phyloP scores from a whole-genome alignment of 352 stramenopile species.

The Phytophthora europaea region DNA sequence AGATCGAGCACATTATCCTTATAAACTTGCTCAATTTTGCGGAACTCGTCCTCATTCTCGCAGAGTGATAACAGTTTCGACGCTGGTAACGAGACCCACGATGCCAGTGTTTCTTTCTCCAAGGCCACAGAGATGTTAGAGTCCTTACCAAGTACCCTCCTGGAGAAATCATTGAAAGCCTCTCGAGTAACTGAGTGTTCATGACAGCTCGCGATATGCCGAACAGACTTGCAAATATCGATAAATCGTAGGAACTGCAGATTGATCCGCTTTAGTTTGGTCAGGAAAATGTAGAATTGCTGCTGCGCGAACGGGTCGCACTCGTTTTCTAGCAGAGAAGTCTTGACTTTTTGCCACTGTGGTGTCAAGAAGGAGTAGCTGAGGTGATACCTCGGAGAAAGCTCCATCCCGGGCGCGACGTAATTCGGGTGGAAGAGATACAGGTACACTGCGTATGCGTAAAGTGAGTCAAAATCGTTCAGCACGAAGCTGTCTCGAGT shows the following conservation, averaged over 20 bases:
- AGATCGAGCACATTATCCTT: conserved; percentile 82
- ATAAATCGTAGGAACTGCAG: conserved; percentile 69
- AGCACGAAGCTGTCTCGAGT: conserved; percentile 74
- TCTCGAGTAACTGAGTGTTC: conserved; percentile 55
- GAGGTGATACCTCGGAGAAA: conserved; percentile 63
- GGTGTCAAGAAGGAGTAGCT: conserved; percentile 65
- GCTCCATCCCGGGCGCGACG: conserved; percentile 49
- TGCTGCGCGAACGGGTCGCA: conserved; percentile 79
- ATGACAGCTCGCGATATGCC: conserved; percentile 65
- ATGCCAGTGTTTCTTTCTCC: conserved; percentile 75
- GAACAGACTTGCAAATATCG: conserved; percentile 59
- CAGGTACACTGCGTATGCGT: conserved; percentile 69
- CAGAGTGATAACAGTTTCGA: conserved; percentile 67
- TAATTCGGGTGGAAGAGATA: conserved; percentile 78
- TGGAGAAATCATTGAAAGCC: conserved; percentile 75
- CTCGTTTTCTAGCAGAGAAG: conserved; percentile 59
- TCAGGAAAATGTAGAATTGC: conserved; percentile 79
- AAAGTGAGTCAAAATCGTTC: conserved; percentile 83
- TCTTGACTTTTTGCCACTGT: conserved; percentile 81
- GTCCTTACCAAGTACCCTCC: conserved; percentile 73
- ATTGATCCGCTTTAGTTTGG: conserved; percentile 74
- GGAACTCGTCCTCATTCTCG: conserved; percentile 70
- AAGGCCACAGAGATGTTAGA: conserved; percentile 76
- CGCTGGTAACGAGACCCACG: conserved; percentile 60
- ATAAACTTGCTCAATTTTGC: conserved; percentile 70